phyloP scores from a whole-genome alignment of 1,284 basidiomycete species.

The Coniophora puteana region DNA sequence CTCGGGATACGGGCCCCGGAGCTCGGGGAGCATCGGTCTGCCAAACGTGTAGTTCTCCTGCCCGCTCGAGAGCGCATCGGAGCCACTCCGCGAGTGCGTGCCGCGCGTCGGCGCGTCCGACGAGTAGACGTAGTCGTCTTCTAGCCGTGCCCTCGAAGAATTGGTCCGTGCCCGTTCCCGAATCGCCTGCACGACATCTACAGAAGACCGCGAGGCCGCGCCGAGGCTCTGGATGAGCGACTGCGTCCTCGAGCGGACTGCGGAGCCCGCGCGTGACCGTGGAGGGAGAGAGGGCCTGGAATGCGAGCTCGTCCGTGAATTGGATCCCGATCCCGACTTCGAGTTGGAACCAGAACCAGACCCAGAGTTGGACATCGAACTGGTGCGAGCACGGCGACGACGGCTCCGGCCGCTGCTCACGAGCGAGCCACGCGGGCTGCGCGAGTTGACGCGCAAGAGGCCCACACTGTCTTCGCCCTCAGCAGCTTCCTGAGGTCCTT shows the following conservation, averaged over 20 bases:
- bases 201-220: constrained; percentile 54
- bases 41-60: constrained; percentile 73
- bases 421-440: constrained; percentile 56
- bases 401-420: constrained; percentile 35
- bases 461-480: constrained; percentile 73
- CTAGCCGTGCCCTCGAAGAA: constrained; percentile 59
- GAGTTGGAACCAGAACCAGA: constrained; percentile 34
- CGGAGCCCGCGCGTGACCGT: constrained; percentile 47
- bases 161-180: constrained; percentile 43
- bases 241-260: constrained; percentile 54
- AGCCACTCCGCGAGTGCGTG: constrained; percentile 52
- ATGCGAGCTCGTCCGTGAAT: no score
- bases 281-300: constrained; percentile 22
- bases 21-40: constrained; percentile 38
- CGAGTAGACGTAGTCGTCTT: constrained; percentile 43
- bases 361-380: constrained; percentile 19
- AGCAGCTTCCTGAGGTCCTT: constrained; percentile 53
- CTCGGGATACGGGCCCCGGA: no score
- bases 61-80: constrained; percentile 44
- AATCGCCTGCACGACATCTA: constrained; percentile 50
- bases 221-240: constrained; percentile 62
- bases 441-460: constrained; percentile 42
- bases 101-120: constrained; percentile 43
- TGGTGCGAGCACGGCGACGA: constrained; percentile 22
- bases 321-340: constrained; percentile 26